Base-by-base conservation (phyloP, 805 yeast genomes). In the Starmerella asiatica region DNA sequence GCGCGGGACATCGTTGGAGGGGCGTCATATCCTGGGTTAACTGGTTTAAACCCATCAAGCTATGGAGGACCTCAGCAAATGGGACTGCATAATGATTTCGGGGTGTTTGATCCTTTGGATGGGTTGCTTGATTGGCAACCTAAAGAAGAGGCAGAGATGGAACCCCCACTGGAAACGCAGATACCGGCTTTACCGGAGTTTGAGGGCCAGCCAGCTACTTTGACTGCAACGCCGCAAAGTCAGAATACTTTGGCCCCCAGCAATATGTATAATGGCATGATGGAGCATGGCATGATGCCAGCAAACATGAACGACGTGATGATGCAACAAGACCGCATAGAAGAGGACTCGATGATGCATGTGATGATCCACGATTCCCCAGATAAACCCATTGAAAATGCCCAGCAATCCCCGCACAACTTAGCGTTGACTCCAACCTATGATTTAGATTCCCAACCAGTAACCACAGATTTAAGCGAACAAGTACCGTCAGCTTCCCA, bases 61-160 rank as follows among this genome's bases (percentile, higher is more conserved):
- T 45, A 40, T 34, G 46, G 44, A 17, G 46, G 44, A 12, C n/a
- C n/a, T n/a, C 26, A 23, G 26, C 11, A 7, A 7, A 7, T 23
- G 26, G 38, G 38, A 37, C 36, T 52, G 12, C 53, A 54, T 29
- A 52, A 52, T 18, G 62, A 58, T 26, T 58, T 54, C 44, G 56
- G 56, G 36, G 43, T 57, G 48, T 56, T 61, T 34, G 64, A 57
- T 38, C 62, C 63, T 14, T 46, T 60, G 18, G 63, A 59, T 15
- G 52, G 44, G 19, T 23, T 49, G 40, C 46, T 49, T 4, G 43
- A 23, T 18, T 48, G 52, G 52, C 39, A 47, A 15, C 20, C 34
- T 4, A 21, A 27, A 19, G 16, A 31, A n/a, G 21, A 6, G 19
- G 33, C 31, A 23, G 26, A 3, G 21, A 15, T 11, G 30, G 15